phyloP scores from a whole-genome alignment of 1,139 yeast genomes.

The Geotrichum europaeum region DNA sequence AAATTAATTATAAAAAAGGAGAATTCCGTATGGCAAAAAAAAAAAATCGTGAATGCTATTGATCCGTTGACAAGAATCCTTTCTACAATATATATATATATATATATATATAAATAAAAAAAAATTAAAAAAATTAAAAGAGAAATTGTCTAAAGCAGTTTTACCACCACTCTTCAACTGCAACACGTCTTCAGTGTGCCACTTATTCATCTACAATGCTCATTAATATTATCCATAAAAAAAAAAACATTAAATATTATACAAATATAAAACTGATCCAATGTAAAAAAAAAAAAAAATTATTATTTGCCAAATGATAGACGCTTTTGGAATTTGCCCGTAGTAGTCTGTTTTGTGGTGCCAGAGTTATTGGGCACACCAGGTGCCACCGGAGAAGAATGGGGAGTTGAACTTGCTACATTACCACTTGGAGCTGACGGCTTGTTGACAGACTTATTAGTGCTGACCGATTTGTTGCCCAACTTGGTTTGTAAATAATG shows the following conservation, averaged over 20 bases:
- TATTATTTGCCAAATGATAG: constrained; percentile 14
- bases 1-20: not conserved
- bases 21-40: not conserved
- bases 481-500: not conserved
- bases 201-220: not conserved
- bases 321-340: constrained; percentile 11
- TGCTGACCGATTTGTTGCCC: not conserved
- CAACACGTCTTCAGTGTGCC: no score
- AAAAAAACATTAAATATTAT: not conserved
- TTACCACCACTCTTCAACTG: no score
- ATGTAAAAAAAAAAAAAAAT: not conserved
- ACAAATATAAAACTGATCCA: not conserved
- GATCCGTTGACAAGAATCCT: no score
- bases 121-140: no score
- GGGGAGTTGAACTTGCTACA: not conserved
- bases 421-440: not conserved
- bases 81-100: no score
- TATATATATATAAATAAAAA: no score
- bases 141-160: no score
- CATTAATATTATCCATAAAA: not conserved
- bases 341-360: not conserved
- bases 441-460: not conserved
- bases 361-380: not conserved
- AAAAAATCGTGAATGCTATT: no score
- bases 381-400: not conserved